Evolutionary conservation across 1,284 basidiomycete species (phyloP).

Genomic region (Amylostereum areolatum): DNA sequence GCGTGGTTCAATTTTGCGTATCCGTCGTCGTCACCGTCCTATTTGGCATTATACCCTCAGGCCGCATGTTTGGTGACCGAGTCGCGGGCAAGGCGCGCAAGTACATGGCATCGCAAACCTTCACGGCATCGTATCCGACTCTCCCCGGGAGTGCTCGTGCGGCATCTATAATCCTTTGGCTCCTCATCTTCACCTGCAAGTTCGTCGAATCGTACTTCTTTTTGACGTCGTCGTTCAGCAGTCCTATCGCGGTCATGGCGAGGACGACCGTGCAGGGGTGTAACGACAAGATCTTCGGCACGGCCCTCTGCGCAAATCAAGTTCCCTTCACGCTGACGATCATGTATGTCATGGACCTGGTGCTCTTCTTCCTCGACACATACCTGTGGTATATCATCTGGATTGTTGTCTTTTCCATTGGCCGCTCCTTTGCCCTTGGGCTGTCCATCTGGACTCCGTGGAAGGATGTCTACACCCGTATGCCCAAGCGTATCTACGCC

Average conservation of each 20-base stretch:
- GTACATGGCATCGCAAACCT: constrained; percentile 95
- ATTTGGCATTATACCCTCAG: constrained; percentile 85
- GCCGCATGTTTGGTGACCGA: constrained; percentile 92
- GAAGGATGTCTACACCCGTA: constrained; percentile 91
- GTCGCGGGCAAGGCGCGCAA: constrained; percentile 91
- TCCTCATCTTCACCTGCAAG: constrained; percentile 89
- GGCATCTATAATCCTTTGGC: constrained; percentile 83
- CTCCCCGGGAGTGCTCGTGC: constrained; percentile 62
- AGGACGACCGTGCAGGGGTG: constrained; percentile 86
- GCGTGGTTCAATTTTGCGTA: constrained; percentile 85
- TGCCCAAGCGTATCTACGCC: constrained; percentile 94
- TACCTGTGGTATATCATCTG: constrained; percentile 98
- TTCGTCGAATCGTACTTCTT: constrained; percentile 95
- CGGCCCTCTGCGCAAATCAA: constrained; percentile 78
- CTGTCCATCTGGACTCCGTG: constrained; percentile 97
- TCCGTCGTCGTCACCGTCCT: constrained; percentile 74
- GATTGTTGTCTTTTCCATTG: constrained; percentile 92
- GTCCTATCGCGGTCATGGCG: constrained; percentile 89
- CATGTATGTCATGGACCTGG: constrained; percentile 96
- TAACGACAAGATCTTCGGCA: constrained; percentile 77
- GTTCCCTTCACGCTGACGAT: constrained; percentile 87
- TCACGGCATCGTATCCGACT: constrained; percentile 89
- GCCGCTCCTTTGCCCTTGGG: constrained; percentile 83
- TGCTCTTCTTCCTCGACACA: constrained; percentile 95
- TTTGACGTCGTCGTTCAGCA: constrained; percentile 87